These are phyloP conservation scores for Coniella vitis DNA, from an alignment of 2,329 filamentous ascomycete species.

Conservation along the genomic window DNA sequence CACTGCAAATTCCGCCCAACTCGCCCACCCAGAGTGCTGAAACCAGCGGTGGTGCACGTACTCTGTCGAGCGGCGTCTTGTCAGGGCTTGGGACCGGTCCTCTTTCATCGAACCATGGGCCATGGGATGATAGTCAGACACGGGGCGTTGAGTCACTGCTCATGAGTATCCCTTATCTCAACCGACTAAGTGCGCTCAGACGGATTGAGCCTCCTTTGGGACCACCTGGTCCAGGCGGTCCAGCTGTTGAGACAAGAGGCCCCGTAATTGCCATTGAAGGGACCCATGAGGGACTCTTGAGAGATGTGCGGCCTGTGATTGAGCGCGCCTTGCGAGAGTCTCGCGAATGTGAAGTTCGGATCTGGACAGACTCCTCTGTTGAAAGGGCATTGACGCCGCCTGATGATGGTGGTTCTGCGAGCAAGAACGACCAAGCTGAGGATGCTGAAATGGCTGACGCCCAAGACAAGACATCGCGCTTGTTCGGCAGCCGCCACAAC, in stretches of 20 bases:
- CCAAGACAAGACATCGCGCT: neutral
- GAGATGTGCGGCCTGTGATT: slow-evolving; percentile 57
- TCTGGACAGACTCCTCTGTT: slow-evolving; percentile 32
- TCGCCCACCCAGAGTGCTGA: slow-evolving; percentile 19
- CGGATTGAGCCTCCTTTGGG: slow-evolving; percentile 66
- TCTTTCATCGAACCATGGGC: slow-evolving; percentile 2
- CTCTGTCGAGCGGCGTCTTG: slow-evolving; percentile 5
- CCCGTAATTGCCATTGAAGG: slow-evolving; percentile 81
- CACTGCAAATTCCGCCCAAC: slow-evolving; percentile 38
- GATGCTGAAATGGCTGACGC: slow-evolving; percentile 7
- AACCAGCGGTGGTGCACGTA: slow-evolving; percentile 21
- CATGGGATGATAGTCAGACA: slow-evolving; percentile 27
- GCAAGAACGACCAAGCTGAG: slow-evolving; percentile 1
- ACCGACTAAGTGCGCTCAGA: slow-evolving; percentile 70
- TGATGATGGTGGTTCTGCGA: slow-evolving; percentile 30
- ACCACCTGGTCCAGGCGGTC: slow-evolving; percentile 23
- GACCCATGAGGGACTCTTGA: slow-evolving; percentile 43
- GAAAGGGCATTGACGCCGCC: neutral
- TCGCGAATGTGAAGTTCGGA: slow-evolving; percentile 38
- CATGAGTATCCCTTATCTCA: slow-evolving; percentile 65
- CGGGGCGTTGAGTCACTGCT: slow-evolving; percentile 60
- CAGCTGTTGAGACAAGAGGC: slow-evolving; percentile 50
- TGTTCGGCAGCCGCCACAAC: slow-evolving; percentile 2
- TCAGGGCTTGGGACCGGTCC: slow-evolving; percentile 9
- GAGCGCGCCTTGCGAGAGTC: slow-evolving; percentile 51